These are phyloP conservation scores for Adansonia gregorii DNA, from an alignment of 441 rosid species.

Conservation along the genomic window DNA sequence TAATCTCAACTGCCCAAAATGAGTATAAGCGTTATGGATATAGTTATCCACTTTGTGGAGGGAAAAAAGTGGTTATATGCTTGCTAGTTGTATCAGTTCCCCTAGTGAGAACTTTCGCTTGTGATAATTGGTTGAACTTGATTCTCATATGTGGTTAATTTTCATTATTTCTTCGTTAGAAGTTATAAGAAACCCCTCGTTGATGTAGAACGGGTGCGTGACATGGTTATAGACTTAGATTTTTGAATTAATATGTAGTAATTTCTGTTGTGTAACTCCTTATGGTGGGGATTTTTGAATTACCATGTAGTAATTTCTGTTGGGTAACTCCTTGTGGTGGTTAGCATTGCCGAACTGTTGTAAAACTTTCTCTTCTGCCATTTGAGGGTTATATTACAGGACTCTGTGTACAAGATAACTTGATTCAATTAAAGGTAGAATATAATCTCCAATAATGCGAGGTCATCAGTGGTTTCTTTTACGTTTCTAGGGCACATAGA, in stretches of 20 bases:
- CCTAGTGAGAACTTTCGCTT: not conserved
- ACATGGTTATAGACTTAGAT: not conserved
- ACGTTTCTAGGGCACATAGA: not conserved
- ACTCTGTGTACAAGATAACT: not conserved
- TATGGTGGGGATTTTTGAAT: not conserved
- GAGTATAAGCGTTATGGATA: not conserved
- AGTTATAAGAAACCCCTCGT: not conserved
- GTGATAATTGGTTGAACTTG: slow-evolving; percentile 1
- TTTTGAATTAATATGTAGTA: not conserved
- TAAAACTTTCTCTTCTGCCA: not conserved
- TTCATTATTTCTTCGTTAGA: not conserved
- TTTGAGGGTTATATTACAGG: not conserved
- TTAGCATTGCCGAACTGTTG: not conserved
- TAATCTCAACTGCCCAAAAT: not conserved
- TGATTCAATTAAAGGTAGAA: not conserved
- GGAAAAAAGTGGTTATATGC: not conserved
- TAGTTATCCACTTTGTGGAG: not conserved
- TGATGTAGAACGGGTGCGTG: not conserved
- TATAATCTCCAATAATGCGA: not conserved
- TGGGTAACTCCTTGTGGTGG: not conserved
- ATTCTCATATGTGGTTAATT: not conserved
- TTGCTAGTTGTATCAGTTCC: not conserved
- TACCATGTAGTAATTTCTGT: not conserved
- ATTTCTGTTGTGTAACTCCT: not conserved
- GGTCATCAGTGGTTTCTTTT: slow-evolving; percentile 6